These are phyloP conservation scores for Mortierella sp. DNA, from an alignment of 371 early-diverging fungal species.

Conservation along the genomic window DNA sequence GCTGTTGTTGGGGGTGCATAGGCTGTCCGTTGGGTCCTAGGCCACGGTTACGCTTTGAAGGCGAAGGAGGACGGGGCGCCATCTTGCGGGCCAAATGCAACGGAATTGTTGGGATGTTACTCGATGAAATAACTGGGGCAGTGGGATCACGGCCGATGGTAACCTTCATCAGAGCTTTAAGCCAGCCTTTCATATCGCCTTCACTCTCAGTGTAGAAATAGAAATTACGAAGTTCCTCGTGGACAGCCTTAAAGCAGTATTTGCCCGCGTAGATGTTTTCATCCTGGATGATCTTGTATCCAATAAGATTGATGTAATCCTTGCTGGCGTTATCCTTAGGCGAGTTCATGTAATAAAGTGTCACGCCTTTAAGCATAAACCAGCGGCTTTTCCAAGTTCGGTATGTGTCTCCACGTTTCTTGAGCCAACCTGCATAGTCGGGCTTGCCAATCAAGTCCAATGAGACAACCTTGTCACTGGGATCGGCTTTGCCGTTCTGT, in stretches of 20 bases:
- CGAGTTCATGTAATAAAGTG: constrained; percentile 74
- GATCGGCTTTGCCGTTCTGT: constrained; percentile 48
- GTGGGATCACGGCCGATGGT: constrained; percentile 70
- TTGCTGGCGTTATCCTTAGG: constrained; percentile 70
- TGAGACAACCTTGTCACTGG: constrained; percentile 46
- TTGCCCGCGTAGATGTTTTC: constrained; percentile 71
- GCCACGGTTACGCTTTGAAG: constrained; percentile 42
- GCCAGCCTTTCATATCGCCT: constrained; percentile 64
- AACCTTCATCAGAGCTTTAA: constrained; percentile 74
- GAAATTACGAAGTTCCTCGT: constrained; percentile 69
- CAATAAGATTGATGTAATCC: constrained; percentile 66
- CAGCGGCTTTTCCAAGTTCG: constrained; percentile 78
- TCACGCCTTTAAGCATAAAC: constrained; percentile 75
- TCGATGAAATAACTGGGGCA: constrained; percentile 77
- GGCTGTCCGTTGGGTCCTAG: constrained; percentile 37
- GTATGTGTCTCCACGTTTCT: constrained; percentile 75
- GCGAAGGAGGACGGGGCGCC: constrained; percentile 75
- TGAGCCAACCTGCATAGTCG: constrained; percentile 75
- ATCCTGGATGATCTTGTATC: constrained; percentile 67
- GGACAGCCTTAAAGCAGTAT: constrained; percentile 76
- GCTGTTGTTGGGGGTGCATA: constrained; percentile 34
- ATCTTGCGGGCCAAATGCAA: constrained; percentile 72
- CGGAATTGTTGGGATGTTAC: constrained; percentile 72
- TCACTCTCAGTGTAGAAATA: constrained; percentile 71
- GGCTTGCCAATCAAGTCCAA: constrained; percentile 60